Evolutionary conservation across 2,329 filamentous ascomycete species (phyloP).

Genomic region (Camptophora hylomeconis): DNA sequence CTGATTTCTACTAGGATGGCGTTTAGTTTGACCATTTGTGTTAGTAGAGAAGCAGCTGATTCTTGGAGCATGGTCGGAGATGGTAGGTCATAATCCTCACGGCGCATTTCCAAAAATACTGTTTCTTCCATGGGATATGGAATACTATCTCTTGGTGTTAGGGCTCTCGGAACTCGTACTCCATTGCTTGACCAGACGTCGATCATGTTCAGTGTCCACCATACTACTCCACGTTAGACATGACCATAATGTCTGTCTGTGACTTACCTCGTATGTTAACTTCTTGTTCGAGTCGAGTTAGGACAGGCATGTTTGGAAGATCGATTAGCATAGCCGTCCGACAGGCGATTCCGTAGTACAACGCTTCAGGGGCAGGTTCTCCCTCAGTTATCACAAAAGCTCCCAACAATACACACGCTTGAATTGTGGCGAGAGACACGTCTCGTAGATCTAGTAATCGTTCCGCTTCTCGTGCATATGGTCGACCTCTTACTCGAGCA

Average conservation of each 20-base stretch:
- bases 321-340: slow-evolving; percentile 26
- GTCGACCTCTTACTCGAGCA: slow-evolving; percentile 9
- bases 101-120: slow-evolving; percentile 19
- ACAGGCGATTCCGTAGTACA: slow-evolving; percentile 27
- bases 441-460: slow-evolving; percentile 23
- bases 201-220: slow-evolving; percentile 31
- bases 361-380: slow-evolving; percentile 24
- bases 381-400: slow-evolving; percentile 19
- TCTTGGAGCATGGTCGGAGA: slow-evolving; percentile 5
- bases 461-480: slow-evolving; percentile 11
- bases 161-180: slow-evolving; percentile 23
- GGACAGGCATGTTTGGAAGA: slow-evolving; percentile 21
- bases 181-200: slow-evolving; percentile 29
- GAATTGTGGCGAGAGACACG: slow-evolving; percentile 26
- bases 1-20: slow-evolving; percentile 29
- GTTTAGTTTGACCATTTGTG: slow-evolving; percentile 28
- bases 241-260: too few species aligned
- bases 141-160: slow-evolving; percentile 17
- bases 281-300: slow-evolving; percentile 23
- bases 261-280: slow-evolving; percentile 23
- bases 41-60: slow-evolving; percentile 19
- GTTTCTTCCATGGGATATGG: slow-evolving; percentile 27
- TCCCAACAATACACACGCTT: slow-evolving; percentile 29
- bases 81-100: slow-evolving; percentile 4
- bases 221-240: too few species aligned